Base-by-base conservation (phyloP, 257 asterid species). In the Ehretia macrophylla region DNA sequence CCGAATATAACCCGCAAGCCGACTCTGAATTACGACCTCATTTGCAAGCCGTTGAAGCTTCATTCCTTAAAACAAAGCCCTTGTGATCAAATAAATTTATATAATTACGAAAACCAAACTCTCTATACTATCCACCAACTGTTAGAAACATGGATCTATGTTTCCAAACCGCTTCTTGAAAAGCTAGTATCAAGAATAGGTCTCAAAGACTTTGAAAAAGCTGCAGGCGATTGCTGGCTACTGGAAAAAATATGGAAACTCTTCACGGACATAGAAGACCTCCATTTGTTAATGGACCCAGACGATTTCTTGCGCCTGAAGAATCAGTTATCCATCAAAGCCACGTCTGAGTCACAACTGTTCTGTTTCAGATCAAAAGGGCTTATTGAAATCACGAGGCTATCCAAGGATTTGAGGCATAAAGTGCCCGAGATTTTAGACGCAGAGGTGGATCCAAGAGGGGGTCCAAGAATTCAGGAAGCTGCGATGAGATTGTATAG, bases 381-480 rank as follows among this genome's bases (percentile, higher is more conserved):
- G 1, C 79, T 91, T 39, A 77, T 88, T 0, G 87, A 73, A 6
- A 70, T 88, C 63, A 88, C 96, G n/a, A 79, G 72, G 48, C 62
- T 54, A 0, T 87, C 90, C 1, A 88, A 88, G 80, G 90, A 84
- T 56, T 61, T 91, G 76, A 83, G 73, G 76, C 92, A 91, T 68
- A 85, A 63, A 60, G 94, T 91, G n/a, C 98, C 98, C 42, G 71
- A 66, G 51, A 78, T 91, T 10, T 72, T 87, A n/a, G 94, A 72
- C 5, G 98, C 79, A 61, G 96, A 83, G 72, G 98, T 87, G 55
- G 98, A 91, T 62, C 98, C 95, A 0, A 84, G 77, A 14, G 98
- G 98, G 0, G 96, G 96, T 0, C 96, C 95, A 54, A 77, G 98
- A 63, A 79, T 91, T 21, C 96, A 88, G 64, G 87, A 85, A 74